These are phyloP conservation scores for Avena eriantha DNA, from an alignment of 176 grass and related monocot genomes.

Conservation along the genomic window DNA sequence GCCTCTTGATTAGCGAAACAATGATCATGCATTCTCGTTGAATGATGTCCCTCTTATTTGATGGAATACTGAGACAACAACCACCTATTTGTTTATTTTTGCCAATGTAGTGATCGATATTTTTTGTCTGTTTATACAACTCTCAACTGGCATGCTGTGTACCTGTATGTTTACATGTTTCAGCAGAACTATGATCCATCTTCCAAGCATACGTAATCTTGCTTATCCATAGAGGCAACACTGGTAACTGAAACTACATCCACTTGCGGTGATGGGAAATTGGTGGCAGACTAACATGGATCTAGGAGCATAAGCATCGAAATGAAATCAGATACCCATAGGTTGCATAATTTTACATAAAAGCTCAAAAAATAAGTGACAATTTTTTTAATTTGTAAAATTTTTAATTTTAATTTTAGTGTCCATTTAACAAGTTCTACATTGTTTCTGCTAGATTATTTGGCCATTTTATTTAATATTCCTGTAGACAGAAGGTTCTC, in stretches of 20 bases:
- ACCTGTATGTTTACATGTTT: not conserved
- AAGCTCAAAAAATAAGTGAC: not conserved
- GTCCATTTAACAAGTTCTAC: not conserved
- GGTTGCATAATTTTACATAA: not conserved
- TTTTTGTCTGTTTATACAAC: not conserved
- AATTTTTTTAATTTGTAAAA: not conserved
- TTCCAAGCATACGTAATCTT: not conserved
- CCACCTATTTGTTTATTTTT: conserved; percentile 7
- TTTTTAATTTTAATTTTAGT: not conserved
- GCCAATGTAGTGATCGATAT: not conserved
- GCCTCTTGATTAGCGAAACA: not conserved
- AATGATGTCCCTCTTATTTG: not conserved
- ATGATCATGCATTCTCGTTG: not conserved
- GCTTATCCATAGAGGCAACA: not conserved
- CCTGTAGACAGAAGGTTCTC: not conserved
- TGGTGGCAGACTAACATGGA: not conserved
- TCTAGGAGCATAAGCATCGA: not conserved
- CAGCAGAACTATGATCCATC: not conserved
- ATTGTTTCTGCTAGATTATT: not conserved
- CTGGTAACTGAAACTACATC: not conserved
- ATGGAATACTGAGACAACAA: not conserved
- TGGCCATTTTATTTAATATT: not conserved
- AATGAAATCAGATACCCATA: not conserved
- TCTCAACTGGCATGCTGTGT: not conserved
- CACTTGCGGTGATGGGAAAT: not conserved